phyloP scores from a whole-genome alignment of 805 yeast genomes.

The Sugiyamaella boreocaroliniensis region DNA sequence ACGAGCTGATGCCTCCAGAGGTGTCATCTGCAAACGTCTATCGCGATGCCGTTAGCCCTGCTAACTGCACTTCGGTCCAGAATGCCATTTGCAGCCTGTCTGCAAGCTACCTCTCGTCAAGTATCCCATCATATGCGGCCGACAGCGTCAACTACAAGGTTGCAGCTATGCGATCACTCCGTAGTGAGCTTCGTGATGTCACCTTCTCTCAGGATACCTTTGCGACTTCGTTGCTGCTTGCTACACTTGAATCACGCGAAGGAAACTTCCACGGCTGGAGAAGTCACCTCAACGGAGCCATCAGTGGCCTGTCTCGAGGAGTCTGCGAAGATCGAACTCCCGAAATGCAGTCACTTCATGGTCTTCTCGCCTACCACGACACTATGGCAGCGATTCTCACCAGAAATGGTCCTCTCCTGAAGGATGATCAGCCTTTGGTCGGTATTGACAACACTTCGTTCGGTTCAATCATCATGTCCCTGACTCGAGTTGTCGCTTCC shows the following conservation, averaged over 20 bases:
- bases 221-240: slow-evolving; percentile 13
- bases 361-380: slow-evolving; percentile 14
- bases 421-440: not conserved
- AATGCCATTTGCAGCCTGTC: slow-evolving; percentile 16
- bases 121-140: slow-evolving; percentile 5
- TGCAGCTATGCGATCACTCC: slow-evolving; percentile 9
- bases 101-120: slow-evolving; percentile 10
- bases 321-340: not conserved
- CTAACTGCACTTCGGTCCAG: slow-evolving; percentile 6
- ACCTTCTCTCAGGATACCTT: slow-evolving; percentile 10
- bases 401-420: not conserved
- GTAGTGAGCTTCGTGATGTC: slow-evolving; percentile 1
- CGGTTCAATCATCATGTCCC: not conserved
- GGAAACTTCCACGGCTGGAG: slow-evolving; percentile 14
- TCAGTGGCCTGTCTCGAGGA: slow-evolving; percentile 1
- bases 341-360: slow-evolving; percentile 2
- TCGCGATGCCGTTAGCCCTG: slow-evolving; percentile 11
- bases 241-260: slow-evolving; percentile 12
- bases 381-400: slow-evolving; percentile 6
- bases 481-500: not conserved
- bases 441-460: slow-evolving; percentile 7
- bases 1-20: slow-evolving; percentile 8
- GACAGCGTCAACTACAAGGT: slow-evolving; percentile 11
- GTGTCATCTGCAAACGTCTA: slow-evolving; percentile 8
- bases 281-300: slow-evolving; percentile 15